Conservation (phyloP, 192 early-diverging fungal genomes). For the Tieghemiomyces parasiticus region DNA sequence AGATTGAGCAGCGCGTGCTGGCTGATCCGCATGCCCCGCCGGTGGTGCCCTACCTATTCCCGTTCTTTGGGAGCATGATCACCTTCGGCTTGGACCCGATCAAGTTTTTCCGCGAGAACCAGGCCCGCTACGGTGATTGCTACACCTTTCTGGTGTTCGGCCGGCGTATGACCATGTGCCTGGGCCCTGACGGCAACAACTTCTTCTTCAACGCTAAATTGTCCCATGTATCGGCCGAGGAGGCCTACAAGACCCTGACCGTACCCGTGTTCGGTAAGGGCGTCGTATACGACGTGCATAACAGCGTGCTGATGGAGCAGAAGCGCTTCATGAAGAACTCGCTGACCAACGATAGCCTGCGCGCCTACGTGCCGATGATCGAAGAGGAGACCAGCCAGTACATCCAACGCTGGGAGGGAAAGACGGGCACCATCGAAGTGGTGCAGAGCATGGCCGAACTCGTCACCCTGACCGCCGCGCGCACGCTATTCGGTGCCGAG, state of each 20-base stretch:
- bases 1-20: slow-evolving; percentile 23
- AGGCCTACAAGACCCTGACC: slow-evolving; percentile 84
- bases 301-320: slow-evolving; percentile 92
- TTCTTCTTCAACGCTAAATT: slow-evolving; percentile 91
- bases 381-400: slow-evolving; percentile 66
- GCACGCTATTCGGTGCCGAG: slow-evolving; percentile 89
- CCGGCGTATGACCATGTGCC: slow-evolving; percentile 71
- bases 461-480: slow-evolving; percentile 87
- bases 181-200: slow-evolving; percentile 88
- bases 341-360: slow-evolving; percentile 73
- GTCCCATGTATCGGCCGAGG: slow-evolving; percentile 74
- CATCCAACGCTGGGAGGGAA: slow-evolving; percentile 44
- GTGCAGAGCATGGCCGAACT: slow-evolving; percentile 74
- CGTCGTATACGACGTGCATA: slow-evolving; percentile 93
- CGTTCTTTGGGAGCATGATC: slow-evolving; percentile 78
- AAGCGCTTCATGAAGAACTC: slow-evolving; percentile 97
- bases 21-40: slow-evolving; percentile 44
- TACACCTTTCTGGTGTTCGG: slow-evolving; percentile 93
- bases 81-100: slow-evolving; percentile 81
- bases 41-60: slow-evolving; percentile 58
- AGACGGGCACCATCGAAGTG: slow-evolving; percentile 43
- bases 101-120: slow-evolving; percentile 69
- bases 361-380: slow-evolving; percentile 76
- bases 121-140: slow-evolving; percentile 71
- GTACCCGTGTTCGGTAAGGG: slow-evolving; percentile 88